Conservation (phyloP, 1,284 basidiomycete species). For the Cryptococcus jaspeensis region DNA sequence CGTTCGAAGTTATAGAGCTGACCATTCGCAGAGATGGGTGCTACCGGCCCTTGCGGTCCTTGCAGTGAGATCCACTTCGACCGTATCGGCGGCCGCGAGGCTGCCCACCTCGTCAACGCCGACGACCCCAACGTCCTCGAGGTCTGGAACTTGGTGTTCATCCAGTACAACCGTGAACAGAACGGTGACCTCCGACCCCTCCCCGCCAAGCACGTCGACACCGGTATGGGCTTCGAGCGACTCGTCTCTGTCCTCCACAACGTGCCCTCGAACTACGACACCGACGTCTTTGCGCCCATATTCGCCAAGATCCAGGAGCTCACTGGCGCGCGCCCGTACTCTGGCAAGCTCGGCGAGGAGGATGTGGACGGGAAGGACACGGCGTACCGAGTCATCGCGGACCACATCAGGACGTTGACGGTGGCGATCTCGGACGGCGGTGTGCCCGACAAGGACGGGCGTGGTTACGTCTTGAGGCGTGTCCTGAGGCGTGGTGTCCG, state of each 20-base stretch:
- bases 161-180: constrained; percentile 95
- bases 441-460: constrained; percentile 91
- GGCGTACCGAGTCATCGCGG: constrained; percentile 94
- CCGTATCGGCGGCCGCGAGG: constrained; percentile 85
- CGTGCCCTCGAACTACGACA: constrained; percentile 94
- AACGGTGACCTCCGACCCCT: constrained; percentile 77
- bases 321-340: constrained; percentile 82
- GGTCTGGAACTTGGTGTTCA: constrained; percentile 99
- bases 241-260: constrained; percentile 91
- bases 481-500: constrained; percentile 90
- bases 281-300: constrained; percentile 88
- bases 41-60: constrained; percentile 95
- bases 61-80: constrained; percentile 98
- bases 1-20: constrained; percentile 5
- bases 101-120: constrained; percentile 85
- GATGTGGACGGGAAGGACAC: constrained; percentile 94
- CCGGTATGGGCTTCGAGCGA: constrained; percentile 98
- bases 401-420: constrained; percentile 92
- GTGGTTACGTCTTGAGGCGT: constrained; percentile 91
- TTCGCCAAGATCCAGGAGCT: constrained; percentile 85
- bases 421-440: constrained; percentile 96
- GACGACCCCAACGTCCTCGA: constrained; percentile 96
- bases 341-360: constrained; percentile 88
- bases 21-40: constrained; percentile 79
- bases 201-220: constrained; percentile 94